phyloP scores from a whole-genome alignment of 306 rosid genomes.

The Prunus fruticosa region DNA sequence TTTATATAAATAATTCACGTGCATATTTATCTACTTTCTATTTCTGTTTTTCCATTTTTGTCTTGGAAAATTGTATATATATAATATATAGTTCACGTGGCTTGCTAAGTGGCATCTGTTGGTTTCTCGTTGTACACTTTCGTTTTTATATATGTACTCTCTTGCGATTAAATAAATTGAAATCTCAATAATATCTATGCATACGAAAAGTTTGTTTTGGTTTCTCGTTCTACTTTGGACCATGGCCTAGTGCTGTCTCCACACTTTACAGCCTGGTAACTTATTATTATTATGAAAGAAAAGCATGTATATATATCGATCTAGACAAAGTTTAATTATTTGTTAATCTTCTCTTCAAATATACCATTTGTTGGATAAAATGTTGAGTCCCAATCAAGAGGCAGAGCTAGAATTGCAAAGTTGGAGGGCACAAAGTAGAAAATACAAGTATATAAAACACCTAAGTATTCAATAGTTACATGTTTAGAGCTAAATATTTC shows the following conservation, averaged over 20 bases:
- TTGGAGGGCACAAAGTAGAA: accelerated
- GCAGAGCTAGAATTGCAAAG: too few species aligned
- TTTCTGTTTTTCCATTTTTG: background rate
- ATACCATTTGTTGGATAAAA: background rate
- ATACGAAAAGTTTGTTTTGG: background rate
- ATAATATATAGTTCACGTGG: conserved; percentile 3
- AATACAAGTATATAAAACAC: too few species aligned
- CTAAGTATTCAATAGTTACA: too few species aligned
- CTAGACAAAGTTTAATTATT: background rate
- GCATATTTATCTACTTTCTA: background rate
- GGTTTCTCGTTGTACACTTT: background rate
- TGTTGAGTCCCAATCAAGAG: too few species aligned
- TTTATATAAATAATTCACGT: background rate
- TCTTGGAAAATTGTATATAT: background rate
- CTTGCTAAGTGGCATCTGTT: background rate
- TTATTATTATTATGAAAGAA: background rate
- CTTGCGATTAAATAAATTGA: too few species aligned
- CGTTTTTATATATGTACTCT: background rate
- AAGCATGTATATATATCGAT: background rate
- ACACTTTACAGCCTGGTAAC: background rate
- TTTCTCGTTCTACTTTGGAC: too few species aligned
- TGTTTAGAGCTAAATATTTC: too few species aligned
- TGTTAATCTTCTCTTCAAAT: background rate
- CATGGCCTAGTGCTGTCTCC: background rate
- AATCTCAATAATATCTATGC: too few species aligned